These are phyloP conservation scores for Williopsis jadinii DNA, from an alignment of 1,139 yeast species.

Conservation along the genomic window DNA sequence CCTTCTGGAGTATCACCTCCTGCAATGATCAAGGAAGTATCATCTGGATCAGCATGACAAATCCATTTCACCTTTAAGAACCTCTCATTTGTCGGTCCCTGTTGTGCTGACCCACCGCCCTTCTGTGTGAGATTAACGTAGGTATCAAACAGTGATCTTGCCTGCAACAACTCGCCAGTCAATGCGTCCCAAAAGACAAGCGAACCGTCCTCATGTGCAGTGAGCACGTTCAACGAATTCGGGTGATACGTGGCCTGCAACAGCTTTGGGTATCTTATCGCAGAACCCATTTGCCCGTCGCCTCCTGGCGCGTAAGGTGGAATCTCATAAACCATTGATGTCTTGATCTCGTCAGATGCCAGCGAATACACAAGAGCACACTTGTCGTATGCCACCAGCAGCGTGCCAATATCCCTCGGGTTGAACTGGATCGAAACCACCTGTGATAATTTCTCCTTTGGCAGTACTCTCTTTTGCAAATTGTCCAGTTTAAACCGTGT, in stretches of 20 bases:
- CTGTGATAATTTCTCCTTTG: constrained; percentile 38
- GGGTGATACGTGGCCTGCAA: constrained; percentile 80
- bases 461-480: constrained; percentile 46
- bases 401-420: constrained; percentile 81
- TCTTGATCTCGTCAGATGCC: constrained; percentile 48
- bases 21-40: constrained; percentile 62
- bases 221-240: constrained; percentile 77
- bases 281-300: constrained; percentile 38
- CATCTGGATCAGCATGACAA: constrained; percentile 74
- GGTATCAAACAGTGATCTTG: constrained; percentile 64
- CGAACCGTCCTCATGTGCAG: constrained; percentile 76
- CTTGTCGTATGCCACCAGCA: constrained; percentile 67
- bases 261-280: constrained; percentile 41
- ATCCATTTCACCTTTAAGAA: constrained; percentile 52
- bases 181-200: constrained; percentile 89
- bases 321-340: constrained; percentile 51
- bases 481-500: constrained; percentile 68
- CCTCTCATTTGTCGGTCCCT: constrained; percentile 6
- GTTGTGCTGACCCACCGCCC: background rate
- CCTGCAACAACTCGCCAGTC: constrained; percentile 65
- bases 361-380: constrained; percentile 67
- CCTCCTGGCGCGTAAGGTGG: constrained; percentile 62
- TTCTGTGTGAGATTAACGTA: constrained; percentile 48
- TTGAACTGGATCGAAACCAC: constrained; percentile 69
- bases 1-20: constrained; percentile 50